Evolutionary conservation across 257 asterid species (phyloP).

Genomic region (Mitragyna speciosa): DNA sequence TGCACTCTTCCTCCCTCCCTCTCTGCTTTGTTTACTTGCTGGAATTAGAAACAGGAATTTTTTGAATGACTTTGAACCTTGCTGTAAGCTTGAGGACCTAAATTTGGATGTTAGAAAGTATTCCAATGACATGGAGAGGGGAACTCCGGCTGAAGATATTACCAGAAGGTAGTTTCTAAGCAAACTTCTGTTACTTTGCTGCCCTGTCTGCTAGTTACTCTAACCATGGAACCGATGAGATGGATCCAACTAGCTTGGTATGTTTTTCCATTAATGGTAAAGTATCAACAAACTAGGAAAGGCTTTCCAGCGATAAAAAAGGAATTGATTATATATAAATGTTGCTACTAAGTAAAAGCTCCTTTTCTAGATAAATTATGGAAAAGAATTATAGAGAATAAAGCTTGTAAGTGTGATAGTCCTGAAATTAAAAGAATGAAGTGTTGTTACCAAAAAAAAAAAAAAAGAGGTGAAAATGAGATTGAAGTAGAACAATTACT

Average conservation of each 20-base stretch:
- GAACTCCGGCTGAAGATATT: conserved; percentile 47
- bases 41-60: conserved; percentile 54
- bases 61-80: conserved; percentile 69
- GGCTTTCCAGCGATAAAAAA: neutral
- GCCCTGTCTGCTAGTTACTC: conserved; percentile 11
- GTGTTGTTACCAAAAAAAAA: neutral
- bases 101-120: conserved; percentile 72
- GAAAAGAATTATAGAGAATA: neutral
- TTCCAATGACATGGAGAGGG: conserved; percentile 42
- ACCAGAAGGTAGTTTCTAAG: conserved; percentile 48
- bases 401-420: neutral
- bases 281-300: neutral
- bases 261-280: neutral
- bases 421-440: neutral
- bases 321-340: neutral
- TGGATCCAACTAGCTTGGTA: neutral
- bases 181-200: conserved; percentile 22
- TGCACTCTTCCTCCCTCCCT: conserved; percentile 14
- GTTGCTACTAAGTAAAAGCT: neutral
- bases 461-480: too few relatives aligned
- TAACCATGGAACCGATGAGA: neutral
- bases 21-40: conserved; percentile 28
- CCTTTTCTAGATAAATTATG: neutral
- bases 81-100: conserved; percentile 83
- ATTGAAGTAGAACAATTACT: neutral